Base-by-base conservation (phyloP, 495 filamentous ascomycete genomes). In the Penicillium chermesinum region DNA sequence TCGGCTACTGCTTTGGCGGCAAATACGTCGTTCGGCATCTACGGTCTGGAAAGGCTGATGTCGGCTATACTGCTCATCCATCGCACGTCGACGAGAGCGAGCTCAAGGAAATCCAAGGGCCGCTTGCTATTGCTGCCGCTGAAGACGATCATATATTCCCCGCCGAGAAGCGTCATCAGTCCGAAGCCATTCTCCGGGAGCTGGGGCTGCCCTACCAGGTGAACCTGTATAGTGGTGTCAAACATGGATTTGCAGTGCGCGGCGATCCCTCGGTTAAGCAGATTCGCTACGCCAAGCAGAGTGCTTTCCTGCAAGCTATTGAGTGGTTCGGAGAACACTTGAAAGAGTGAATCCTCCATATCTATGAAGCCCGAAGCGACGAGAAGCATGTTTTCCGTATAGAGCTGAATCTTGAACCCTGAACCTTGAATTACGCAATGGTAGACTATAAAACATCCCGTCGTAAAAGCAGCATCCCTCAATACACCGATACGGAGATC, bases 221-320 rank as follows among this genome's bases (percentile, higher is more conserved):
- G 8, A 38, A 46, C 20, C 9, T 46, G 34, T 46, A 46, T 30
- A 46, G 44, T 3, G 44, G 34, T 17, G 44, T 46, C 2, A 17
- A 20, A n/a, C 44, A 46, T 46, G 44, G 44, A 35, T 46, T 46
- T 30, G 44, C 44, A 19, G 44, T 38, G 2, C 32, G 44, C 7
- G 34, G 44, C 9, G 44, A 46, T 27, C 44, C 20, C 17, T 37
- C 12, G 1, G 37, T 37, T 6, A 32, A 34, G 6, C 16, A 22
- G 3, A 20, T 38, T 0, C 18, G 22, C 14, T 46, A 37, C 25
- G 44, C 44, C 34, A 46, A 46, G n/a, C 32, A 46, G 34, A 46
- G 18, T 0, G 43, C 43, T 2, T 46, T 46, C 18, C 19, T 46
- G 9, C 43, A 46, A 25, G 43, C 43, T 14, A 8, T 46, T 8